Evolutionary conservation across 2,329 filamentous ascomycete species (phyloP).

Genomic region (Pyricularia grisea): DNA sequence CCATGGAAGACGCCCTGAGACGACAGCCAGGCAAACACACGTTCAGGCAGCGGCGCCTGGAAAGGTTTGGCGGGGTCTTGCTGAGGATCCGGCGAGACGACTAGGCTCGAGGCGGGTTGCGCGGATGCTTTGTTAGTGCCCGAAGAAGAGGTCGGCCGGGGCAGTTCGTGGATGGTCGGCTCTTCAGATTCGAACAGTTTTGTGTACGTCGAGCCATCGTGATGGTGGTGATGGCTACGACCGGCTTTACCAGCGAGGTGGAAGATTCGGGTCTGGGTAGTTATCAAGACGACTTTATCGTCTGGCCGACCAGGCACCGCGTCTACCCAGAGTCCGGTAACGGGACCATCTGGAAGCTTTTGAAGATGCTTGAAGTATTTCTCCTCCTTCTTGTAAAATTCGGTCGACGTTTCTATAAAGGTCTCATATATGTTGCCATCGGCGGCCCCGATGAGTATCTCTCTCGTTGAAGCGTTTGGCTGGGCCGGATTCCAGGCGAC

Average conservation of each 20-base stretch:
- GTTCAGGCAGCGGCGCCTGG: conserved; percentile 52
- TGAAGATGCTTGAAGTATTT: conserved; percentile 81
- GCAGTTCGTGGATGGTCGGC: conserved; percentile 65
- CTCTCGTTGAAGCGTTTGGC: conserved; percentile 86
- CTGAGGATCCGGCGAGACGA: conserved; percentile 65
- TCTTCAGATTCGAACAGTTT: conserved; percentile 82
- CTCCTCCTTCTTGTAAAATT: conserved; percentile 93
- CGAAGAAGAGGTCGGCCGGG: conserved; percentile 36
- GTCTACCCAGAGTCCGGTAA: conserved; percentile 83
- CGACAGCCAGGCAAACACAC: conserved; percentile 84
- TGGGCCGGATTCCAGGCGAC: conserved; percentile 92
- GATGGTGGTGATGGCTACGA: conserved; percentile 34
- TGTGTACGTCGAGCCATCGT: conserved; percentile 81
- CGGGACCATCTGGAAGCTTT: conserved; percentile 63
- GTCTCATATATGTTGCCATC: conserved; percentile 94
- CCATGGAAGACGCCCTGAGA: conserved; percentile 83
- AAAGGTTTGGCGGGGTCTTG: conserved; percentile 34
- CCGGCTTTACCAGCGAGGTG: conserved; percentile 75
- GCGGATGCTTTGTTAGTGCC: conserved; percentile 27
- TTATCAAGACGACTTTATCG: conserved; percentile 66
- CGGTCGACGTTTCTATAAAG: conserved; percentile 86
- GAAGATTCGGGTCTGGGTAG: conserved; percentile 67
- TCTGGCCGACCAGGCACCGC: conserved; percentile 57
- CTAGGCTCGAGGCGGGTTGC: conserved; percentile 55
- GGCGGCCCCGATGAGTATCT: conserved; percentile 85